phyloP scores from a whole-genome alignment of 2,329 filamentous ascomycete genomes.

The Chaetomium olivaceum region DNA sequence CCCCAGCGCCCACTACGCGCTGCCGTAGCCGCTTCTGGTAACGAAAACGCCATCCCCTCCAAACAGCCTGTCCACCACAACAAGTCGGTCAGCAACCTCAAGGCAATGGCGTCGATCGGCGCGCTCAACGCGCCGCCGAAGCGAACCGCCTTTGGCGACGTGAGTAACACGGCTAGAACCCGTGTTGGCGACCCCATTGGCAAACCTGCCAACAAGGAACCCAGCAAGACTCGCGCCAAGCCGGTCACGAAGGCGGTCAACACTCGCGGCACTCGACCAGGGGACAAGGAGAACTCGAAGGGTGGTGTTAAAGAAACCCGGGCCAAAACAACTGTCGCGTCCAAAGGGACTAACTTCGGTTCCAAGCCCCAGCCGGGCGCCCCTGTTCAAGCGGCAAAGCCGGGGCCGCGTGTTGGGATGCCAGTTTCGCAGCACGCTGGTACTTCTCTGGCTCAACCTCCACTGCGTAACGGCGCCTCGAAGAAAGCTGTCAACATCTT shows the following conservation, averaged over 20 bases:
- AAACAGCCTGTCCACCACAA: constrained; percentile 72
- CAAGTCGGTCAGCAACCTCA: constrained; percentile 72
- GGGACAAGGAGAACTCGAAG: constrained; percentile 49
- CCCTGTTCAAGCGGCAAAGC: constrained; percentile 9
- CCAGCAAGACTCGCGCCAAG: constrained; percentile 38
- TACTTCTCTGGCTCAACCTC: constrained; percentile 23
- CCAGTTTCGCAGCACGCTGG: constrained; percentile 16
- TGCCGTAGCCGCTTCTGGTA: constrained; percentile 55
- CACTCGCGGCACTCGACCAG: constrained; percentile 30
- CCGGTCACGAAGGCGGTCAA: constrained; percentile 31
- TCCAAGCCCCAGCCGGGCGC: constrained; percentile 16
- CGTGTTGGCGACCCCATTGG: constrained; percentile 33
- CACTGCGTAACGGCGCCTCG: constrained; percentile 26
- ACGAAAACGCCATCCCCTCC: constrained; percentile 67
- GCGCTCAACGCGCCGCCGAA: constrained; percentile 67
- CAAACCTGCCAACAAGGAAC: constrained; percentile 42
- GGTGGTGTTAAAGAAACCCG: constrained; percentile 12
- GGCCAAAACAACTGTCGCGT: constrained; percentile 1
- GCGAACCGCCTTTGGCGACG: constrained; percentile 77
- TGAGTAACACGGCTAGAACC: constrained; percentile 66
- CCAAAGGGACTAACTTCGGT: constrained; percentile 15
- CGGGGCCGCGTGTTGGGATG: constrained; percentile 17
- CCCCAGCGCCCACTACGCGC: constrained; percentile 66
- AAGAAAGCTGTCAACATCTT: constrained; percentile 37
- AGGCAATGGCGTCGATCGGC: constrained; percentile 50